Percentiles rank a stretch among this genome's conserved stretches.
Evolutionary conservation across 2,329 filamentous ascomycete genomes (phyloP).

Genomic region (Cadophora gregata): DNA sequence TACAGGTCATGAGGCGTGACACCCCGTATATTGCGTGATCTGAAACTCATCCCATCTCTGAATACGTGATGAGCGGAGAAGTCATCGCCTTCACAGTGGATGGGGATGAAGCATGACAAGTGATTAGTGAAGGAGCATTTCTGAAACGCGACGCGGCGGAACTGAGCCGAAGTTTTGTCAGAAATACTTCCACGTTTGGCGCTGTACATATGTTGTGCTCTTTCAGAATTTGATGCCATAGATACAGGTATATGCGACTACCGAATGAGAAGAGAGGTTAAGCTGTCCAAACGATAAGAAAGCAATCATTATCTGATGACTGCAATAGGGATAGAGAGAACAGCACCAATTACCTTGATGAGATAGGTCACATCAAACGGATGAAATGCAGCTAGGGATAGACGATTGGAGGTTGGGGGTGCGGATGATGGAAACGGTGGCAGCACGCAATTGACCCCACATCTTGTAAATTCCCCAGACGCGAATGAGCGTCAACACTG

Average conservation of each 20-base stretch:
- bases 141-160: neutral
- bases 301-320: neutral
- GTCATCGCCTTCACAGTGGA: neutral
- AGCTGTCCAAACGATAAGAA: neutral
- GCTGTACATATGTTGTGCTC: constrained; percentile 28
- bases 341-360: neutral
- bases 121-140: neutral
- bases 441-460: constrained; percentile 37
- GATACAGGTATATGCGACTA: neutral
- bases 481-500: constrained; percentile 11
- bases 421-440: constrained; percentile 15
- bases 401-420: neutral
- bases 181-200: neutral
- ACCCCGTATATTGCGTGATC: neutral
- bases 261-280: neutral
- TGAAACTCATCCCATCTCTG: neutral
- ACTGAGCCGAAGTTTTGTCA: neutral
- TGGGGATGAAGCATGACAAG: neutral
- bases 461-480: constrained; percentile 28
- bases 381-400: neutral
- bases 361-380: neutral
- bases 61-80: constrained; percentile 2
- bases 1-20: neutral
- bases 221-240: constrained; percentile 25
- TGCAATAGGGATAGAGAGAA: neutral